Evolutionary conservation across 2,329 filamentous ascomycete genomes (phyloP).

Genomic region (Ramichloridium luteum): DNA sequence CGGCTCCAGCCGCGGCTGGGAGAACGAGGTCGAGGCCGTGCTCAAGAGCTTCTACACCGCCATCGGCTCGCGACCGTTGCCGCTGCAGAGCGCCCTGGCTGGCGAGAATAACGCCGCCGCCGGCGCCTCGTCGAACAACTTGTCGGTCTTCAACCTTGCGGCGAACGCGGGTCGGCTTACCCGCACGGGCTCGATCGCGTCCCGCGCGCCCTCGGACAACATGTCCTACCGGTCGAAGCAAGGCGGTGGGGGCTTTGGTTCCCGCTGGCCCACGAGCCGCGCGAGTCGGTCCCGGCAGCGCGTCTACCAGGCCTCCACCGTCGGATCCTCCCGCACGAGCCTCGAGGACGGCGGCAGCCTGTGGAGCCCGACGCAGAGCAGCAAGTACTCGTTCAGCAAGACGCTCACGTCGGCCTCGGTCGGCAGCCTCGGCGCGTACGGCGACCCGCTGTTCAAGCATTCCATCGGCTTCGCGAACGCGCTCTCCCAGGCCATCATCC

Average conservation of each 20-base stretch:
- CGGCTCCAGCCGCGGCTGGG: slow-evolving; percentile 69
- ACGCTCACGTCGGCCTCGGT: slow-evolving; percentile 86
- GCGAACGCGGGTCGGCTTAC: slow-evolving; percentile 43
- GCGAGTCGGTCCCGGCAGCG: slow-evolving; percentile 76
- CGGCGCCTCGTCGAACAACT: slow-evolving; percentile 19
- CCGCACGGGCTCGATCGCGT: slow-evolving; percentile 78
- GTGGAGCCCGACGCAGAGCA: slow-evolving; percentile 86
- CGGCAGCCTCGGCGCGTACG: slow-evolving; percentile 71
- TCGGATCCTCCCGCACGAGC: slow-evolving; percentile 86
- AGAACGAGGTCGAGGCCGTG: slow-evolving; percentile 77
- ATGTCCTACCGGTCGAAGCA: slow-evolving; percentile 41
- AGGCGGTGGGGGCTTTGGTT: too few species aligned
- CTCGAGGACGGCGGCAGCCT: slow-evolving; percentile 82
- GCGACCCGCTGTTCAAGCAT: slow-evolving; percentile 62
- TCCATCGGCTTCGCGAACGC: slow-evolving; percentile 97
- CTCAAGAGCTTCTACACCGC: slow-evolving; percentile 85
- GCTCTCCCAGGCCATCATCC: slow-evolving; percentile 88
- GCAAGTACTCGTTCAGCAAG: slow-evolving; percentile 81
- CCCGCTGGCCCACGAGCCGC: slow-evolving; percentile 28
- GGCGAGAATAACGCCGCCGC: slow-evolving; percentile 3
- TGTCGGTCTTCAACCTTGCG: slow-evolving; percentile 50
- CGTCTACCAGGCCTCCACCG: slow-evolving; percentile 62
- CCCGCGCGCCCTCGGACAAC: slow-evolving; percentile 81
- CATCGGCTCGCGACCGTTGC: slow-evolving; percentile 76
- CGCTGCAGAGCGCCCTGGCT: slow-evolving; percentile 62